Base-by-base conservation (phyloP, 2,329 filamentous ascomycete species). In the Trichophaea hybrida region DNA sequence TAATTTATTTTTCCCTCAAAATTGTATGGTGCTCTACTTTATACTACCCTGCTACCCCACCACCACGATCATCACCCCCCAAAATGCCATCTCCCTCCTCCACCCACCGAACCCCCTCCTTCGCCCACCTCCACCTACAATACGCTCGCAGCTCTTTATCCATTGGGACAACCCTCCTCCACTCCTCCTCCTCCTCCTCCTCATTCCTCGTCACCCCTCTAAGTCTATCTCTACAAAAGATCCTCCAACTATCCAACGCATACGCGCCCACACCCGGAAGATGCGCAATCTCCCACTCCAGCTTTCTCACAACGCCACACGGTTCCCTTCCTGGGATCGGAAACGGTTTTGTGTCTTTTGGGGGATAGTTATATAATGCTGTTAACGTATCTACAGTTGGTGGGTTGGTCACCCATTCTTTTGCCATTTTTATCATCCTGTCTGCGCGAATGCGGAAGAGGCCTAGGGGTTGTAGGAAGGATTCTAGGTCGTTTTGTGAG, bases 61-160 rank as follows among this genome's bases (percentile, higher is more conserved):
- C 24, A 24, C 24, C 24, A 24, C 24, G 24, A 24, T 24, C 24
- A 46, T 12, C 40, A 6, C 40, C 40, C 40, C n/a, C 13, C 40
- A 54, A 10, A 6, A 57, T 4, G 2, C 37, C 24, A 54, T 59
- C 57, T 1, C 44, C 59, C 8, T 32, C 56, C 55, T 63, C 61
- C 24, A 32, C 53, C 88, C 88, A 95, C 44, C 82, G 76, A 79
- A 83, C 91, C 0, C 88, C 88, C 68, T 94, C 86, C 50, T 83
- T 81, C 73, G 93, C 79, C 89, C 90, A 95, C 81, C 89, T 87
- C 89, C 90, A 96, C 43, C 84, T 78, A 68, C 96, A 72, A 73
- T 83, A 95, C 0, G 88, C 88, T 48, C 86, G 78, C n/a, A 96
- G 74, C 71, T 96, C 90, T 73, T 95, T 96, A 71, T 96, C 90